Evolutionary conservation across 768 basidiomycete genomes (phyloP), one percentile per base, ranked within the genome.

Genomic region (Xerocomellus intermedius): DNA sequence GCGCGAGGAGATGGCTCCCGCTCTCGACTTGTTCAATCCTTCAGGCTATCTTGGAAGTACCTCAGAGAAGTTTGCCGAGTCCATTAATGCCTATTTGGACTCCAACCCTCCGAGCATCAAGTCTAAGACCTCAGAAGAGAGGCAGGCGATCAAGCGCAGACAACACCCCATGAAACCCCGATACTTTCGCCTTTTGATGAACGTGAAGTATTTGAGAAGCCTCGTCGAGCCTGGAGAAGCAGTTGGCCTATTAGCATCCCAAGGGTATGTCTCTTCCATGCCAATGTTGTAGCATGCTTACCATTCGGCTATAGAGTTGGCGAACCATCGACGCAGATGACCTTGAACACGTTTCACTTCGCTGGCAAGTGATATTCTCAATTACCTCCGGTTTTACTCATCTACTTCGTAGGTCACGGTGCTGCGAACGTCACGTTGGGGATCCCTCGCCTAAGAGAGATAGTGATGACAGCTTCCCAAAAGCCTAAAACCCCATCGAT

Each of bases 281-380:
- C 21, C 5, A 5, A 42, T 42, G 10, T 50, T 49, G 17, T 28
- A n/a, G 45, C 10, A 33, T 33, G 16, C 36, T 55, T 53, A 50
- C 42, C 51, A 44, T 48, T 50, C 8, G 9, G 33, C 45, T 50
- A 8, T 56, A 98, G 97, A 74, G 84, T 99, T 41, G 97, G 97
- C 48, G 97, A 99, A 71, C 97, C 97, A 5, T 99, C 97, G 16
- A 99, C 97, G 0, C 97, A 99, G 70, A 99, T 99, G 97, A 99
- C 97, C 9, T 75, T 99, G 59, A 99, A 99, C 70, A 99, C 97
- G 13, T 99, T 99, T 84, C 97, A 99, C 77, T 95, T 99, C 66
- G 97, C 97, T 62, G 96, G 94, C 86, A 71, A 64, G 81, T 66
- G 36, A 58, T 55, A 44, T 37, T 28, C 35, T 22, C 12, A 4